phyloP scores from a whole-genome alignment of 495 filamentous ascomycete genomes.

The Penicillium steckii region DNA sequence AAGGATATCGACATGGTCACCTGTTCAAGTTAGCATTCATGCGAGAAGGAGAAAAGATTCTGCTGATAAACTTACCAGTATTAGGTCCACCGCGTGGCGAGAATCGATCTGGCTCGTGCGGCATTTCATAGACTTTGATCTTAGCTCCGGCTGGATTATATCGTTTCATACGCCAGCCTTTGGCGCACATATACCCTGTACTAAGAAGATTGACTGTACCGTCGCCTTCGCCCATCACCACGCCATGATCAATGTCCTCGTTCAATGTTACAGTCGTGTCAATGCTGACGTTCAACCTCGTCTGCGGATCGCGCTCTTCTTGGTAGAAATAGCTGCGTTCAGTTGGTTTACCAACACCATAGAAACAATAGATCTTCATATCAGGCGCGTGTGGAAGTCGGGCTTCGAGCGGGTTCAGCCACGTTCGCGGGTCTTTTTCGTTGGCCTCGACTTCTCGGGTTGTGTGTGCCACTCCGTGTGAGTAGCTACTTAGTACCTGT shows the following conservation, averaged over 20 bases:
- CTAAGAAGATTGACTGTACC: constrained; percentile 90
- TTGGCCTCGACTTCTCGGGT: constrained; percentile 81
- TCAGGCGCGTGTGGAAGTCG: constrained; percentile 84
- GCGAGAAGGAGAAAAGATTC: not conserved
- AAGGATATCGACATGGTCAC: constrained; percentile 95
- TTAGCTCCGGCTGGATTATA: constrained; percentile 85
- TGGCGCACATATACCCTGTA: constrained; percentile 92
- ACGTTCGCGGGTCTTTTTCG: constrained; percentile 76
- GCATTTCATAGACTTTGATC: constrained; percentile 90
- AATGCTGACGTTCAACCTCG: constrained; percentile 81
- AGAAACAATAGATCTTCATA: constrained; percentile 98
- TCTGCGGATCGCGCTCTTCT: constrained; percentile 60
- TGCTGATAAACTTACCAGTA: constrained; percentile 55
- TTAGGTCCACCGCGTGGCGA: constrained; percentile 90
- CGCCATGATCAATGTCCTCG: constrained; percentile 75
- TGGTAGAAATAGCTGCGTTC: constrained; percentile 92
- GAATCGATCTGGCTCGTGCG: constrained; percentile 91
- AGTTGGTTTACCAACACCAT: constrained; percentile 87
- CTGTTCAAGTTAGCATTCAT: constrained; percentile 28
- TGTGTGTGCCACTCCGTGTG: constrained; percentile 84
- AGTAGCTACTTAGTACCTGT: constrained; percentile 71
- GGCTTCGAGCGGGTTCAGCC: constrained; percentile 93
- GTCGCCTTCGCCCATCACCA: constrained; percentile 91
- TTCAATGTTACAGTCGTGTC: constrained; percentile 74
- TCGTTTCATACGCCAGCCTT: constrained; percentile 85